A percentile compares a stretch with the other conserved stretches of the same genome.
Conservation (phyloP, 1,284 basidiomycete genomes). For the Naganishia sp. region DNA sequence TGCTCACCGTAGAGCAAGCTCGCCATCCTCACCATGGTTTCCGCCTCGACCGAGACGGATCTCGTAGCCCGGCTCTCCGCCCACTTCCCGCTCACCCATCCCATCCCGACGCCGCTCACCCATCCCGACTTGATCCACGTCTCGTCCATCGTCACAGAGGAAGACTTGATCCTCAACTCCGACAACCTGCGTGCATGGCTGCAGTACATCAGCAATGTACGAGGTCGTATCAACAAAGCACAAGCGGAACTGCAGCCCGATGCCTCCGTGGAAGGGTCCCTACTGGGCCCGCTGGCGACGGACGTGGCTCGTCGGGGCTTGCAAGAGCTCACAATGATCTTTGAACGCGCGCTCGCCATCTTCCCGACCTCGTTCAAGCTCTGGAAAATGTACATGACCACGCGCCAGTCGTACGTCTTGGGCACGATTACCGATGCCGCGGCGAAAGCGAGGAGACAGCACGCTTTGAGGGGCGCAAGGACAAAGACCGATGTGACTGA, state of each 20-base stretch:
- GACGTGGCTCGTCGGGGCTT: slow-evolving; percentile 71
- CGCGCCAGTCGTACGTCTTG: slow-evolving; percentile 81
- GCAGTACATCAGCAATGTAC: slow-evolving; percentile 75
- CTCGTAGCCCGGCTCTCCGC: slow-evolving; percentile 41
- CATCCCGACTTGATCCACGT: slow-evolving; percentile 74
- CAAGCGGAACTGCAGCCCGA: slow-evolving; percentile 52
- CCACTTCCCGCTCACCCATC: slow-evolving; percentile 77
- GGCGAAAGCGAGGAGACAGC: slow-evolving; percentile 54
- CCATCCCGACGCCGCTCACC: slow-evolving; percentile 76
- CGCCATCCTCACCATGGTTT: slow-evolving; percentile 12
- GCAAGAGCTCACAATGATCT: slow-evolving; percentile 82
- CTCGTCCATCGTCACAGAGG: slow-evolving; percentile 82
- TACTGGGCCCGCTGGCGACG: slow-evolving; percentile 64
- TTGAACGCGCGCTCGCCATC: slow-evolving; percentile 84
- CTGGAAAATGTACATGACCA: slow-evolving; percentile 88
- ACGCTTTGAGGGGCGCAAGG: slow-evolving; percentile 70
- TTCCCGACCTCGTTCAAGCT: slow-evolving; percentile 90
- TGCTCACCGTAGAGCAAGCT: not conserved
- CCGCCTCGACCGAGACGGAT: slow-evolving; percentile 15
- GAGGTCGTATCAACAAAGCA: slow-evolving; percentile 65
- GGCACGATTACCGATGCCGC: slow-evolving; percentile 60
- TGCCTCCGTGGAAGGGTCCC: slow-evolving; percentile 43
- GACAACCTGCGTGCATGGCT: slow-evolving; percentile 90
- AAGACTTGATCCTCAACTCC: slow-evolving; percentile 92
- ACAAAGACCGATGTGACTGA: slow-evolving; percentile 84